These are phyloP conservation scores for Trichothecium roseum DNA, from an alignment of 2,329 filamentous ascomycete species.

Conservation along the genomic window DNA sequence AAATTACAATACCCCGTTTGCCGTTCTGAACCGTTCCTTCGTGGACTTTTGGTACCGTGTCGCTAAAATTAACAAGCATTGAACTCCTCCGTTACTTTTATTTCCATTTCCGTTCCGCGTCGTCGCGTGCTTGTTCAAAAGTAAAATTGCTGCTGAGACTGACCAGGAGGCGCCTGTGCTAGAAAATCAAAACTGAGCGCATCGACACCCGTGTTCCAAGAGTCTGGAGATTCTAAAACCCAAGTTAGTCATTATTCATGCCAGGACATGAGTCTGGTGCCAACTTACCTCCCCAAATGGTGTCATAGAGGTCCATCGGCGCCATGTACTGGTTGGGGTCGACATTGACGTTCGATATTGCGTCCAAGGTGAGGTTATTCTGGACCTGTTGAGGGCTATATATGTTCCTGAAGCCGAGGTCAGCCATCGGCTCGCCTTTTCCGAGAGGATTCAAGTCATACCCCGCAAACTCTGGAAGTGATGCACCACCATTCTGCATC, in stretches of 20 bases:
- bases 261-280: slow-evolving; percentile 8
- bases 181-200: slow-evolving; percentile 51
- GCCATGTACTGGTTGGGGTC: slow-evolving; percentile 52
- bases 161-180: slow-evolving; percentile 47
- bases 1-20: too few relatives aligned
- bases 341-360: slow-evolving; percentile 38
- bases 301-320: slow-evolving; percentile 58
- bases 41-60: too few relatives aligned
- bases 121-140: too few relatives aligned
- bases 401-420: slow-evolving; percentile 17
- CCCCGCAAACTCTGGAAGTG: slow-evolving; percentile 34
- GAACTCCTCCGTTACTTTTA: too few relatives aligned
- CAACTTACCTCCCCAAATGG: slow-evolving; percentile 55
- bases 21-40: too few relatives aligned
- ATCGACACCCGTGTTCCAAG: slow-evolving; percentile 46
- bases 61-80: too few relatives aligned
- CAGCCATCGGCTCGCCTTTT: slow-evolving; percentile 6
- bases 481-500: slow-evolving; percentile 45
- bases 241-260: slow-evolving; percentile 4
- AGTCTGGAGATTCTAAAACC: slow-evolving; percentile 43
- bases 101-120: too few relatives aligned
- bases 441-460: slow-evolving; percentile 11
- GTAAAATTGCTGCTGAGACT: slow-evolving; percentile 44
- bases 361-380: slow-evolving; percentile 26
- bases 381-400: slow-evolving; percentile 26